Conservation (phyloP, 495 filamentous ascomycete genomes). For the Monascus purpureus region DNA sequence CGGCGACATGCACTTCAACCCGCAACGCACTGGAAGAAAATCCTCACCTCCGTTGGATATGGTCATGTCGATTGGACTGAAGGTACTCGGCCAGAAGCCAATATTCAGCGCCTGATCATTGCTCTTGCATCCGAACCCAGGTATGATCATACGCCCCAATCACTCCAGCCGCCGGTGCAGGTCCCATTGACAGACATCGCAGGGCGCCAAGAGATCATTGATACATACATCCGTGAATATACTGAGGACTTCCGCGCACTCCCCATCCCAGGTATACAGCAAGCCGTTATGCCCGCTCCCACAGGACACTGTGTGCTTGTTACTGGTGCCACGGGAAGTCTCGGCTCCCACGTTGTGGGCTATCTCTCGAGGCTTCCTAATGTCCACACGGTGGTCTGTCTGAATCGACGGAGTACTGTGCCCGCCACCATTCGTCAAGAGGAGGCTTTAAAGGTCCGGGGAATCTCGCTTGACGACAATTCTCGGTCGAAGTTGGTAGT, state of each 20-base stretch:
- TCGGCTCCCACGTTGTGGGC: conserved; percentile 34
- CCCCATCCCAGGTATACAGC: not conserved
- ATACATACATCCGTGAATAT: conserved; percentile 14
- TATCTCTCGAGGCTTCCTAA: conserved; percentile 15
- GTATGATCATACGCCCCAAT: conserved; percentile 2
- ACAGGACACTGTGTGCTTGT: conserved; percentile 22
- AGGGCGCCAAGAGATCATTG: conserved; percentile 15
- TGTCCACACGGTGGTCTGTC: conserved; percentile 28
- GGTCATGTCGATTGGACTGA: conserved; percentile 21
- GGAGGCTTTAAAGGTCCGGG: conserved; percentile 19
- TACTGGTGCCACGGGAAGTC: conserved; percentile 38
- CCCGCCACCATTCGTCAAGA: conserved; percentile 20
- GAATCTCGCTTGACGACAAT: conserved; percentile 14
- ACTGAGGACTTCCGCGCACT: conserved; percentile 10
- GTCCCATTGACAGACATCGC: conserved; percentile 1
- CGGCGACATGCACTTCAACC: conserved; percentile 19
- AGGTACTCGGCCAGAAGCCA: conserved; percentile 19
- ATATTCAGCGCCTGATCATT: conserved; percentile 29
- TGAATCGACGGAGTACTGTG: conserved; percentile 25
- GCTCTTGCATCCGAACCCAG: conserved; percentile 27
- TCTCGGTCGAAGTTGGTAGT: conserved; percentile 25
- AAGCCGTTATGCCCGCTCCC: not conserved
- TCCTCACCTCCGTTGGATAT: conserved; percentile 23
- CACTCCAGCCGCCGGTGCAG: not conserved
- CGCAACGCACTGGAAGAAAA: conserved; percentile 17